phyloP scores from a whole-genome alignment of 495 filamentous ascomycete genomes.

The Penicillium fimorum region DNA sequence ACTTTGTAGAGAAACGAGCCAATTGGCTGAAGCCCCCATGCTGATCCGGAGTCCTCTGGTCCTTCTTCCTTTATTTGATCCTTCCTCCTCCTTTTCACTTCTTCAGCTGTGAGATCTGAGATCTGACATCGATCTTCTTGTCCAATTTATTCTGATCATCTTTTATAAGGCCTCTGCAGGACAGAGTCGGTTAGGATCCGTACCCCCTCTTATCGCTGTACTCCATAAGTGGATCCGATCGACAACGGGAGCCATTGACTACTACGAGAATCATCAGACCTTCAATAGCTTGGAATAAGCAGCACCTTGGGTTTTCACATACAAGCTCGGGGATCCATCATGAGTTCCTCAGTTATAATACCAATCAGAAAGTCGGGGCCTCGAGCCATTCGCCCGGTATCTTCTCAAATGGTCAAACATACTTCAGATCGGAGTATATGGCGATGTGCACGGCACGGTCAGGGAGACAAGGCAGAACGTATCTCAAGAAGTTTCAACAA shows the following conservation, averaged over 20 bases:
- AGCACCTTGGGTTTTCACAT: not conserved
- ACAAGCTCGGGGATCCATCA: constrained; percentile 8
- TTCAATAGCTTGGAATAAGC: not conserved
- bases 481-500: constrained; percentile 16
- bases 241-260: not conserved
- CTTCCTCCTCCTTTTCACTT: no score
- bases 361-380: constrained; percentile 11
- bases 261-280: not conserved
- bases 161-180: not conserved
- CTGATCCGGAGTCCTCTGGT: not conserved
- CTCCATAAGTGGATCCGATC: constrained; percentile 1
- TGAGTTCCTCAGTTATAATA: constrained; percentile 20
- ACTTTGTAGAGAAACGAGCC: not conserved
- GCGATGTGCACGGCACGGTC: constrained; percentile 16
- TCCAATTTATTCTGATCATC: not conserved
- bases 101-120: not conserved
- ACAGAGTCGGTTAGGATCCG: not conserved
- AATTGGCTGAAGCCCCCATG: not conserved
- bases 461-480: constrained; percentile 17
- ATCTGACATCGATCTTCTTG: not conserved
- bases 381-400: constrained; percentile 12
- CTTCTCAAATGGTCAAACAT: constrained; percentile 13
- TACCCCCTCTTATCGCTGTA: not conserved
- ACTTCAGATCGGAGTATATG: constrained; percentile 13
- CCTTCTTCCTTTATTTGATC: not conserved